phyloP scores from a whole-genome alignment of 2,329 filamentous ascomycete species.

The Fulvia fulva region DNA sequence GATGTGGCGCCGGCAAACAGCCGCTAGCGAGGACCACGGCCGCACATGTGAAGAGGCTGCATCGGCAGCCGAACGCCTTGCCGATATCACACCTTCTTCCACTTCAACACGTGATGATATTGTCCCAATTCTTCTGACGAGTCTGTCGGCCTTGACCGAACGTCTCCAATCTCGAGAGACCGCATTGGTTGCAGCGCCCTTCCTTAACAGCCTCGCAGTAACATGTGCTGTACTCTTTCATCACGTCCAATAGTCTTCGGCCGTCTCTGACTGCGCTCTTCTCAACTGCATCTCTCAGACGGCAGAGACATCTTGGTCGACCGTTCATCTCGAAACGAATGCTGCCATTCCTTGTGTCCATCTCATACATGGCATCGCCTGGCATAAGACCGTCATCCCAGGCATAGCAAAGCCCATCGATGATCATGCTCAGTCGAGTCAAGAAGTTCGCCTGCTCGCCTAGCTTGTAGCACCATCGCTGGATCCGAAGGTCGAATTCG shows the following conservation, averaged over 20 bases:
- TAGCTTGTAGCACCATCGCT: slow-evolving; percentile 12
- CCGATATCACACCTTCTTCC: background rate
- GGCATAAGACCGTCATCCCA: slow-evolving; percentile 16
- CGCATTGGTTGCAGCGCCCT: slow-evolving; percentile 15
- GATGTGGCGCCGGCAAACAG: background rate
- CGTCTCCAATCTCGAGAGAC: slow-evolving; percentile 14
- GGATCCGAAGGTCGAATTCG: slow-evolving; percentile 17
- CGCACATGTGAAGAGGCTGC: background rate
- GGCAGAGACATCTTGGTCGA: slow-evolving; percentile 13
- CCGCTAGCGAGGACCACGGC: background rate
- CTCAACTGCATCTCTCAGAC: slow-evolving; percentile 16
- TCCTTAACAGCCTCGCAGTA: slow-evolving; percentile 19
- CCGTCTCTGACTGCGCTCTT: slow-evolving; percentile 15
- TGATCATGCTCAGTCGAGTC: slow-evolving; percentile 12
- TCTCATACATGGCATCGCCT: slow-evolving; percentile 15
- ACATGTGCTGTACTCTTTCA: slow-evolving; percentile 16
- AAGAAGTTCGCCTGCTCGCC: slow-evolving; percentile 10
- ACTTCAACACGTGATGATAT: slow-evolving; percentile 13
- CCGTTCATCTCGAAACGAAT: slow-evolving; percentile 20
- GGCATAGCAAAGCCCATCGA: slow-evolving; percentile 19
- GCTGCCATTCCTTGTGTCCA: slow-evolving; percentile 8
- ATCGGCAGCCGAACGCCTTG: background rate
- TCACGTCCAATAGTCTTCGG: slow-evolving; percentile 18
- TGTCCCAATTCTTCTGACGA: slow-evolving; percentile 18
- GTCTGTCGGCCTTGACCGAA: slow-evolving; percentile 8